Evolutionary conservation across 2,329 filamentous ascomycete genomes (phyloP), one percentile per base, ranked within the genome.

Genomic region (Alternaria atra): DNA sequence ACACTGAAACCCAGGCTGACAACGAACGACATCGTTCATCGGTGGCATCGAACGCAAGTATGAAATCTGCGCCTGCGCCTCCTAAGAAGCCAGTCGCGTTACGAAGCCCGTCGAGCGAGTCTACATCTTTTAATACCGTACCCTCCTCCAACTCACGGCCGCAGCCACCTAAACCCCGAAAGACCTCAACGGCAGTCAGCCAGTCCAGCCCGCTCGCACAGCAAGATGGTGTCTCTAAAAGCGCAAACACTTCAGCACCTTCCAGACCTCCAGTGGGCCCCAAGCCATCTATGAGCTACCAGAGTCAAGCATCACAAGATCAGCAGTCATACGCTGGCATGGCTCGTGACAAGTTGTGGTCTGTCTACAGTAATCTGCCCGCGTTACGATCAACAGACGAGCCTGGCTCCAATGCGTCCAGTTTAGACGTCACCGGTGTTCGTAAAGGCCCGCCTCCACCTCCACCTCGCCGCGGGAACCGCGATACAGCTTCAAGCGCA

Each of bases 361-460:
- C 77, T 5, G 79, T 75, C 6, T 81, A 81, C 72, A 80, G 77
- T 55, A 69, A 70, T 50, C 69, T 81, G 5, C 79, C 80, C 8
- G 72, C 78, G 4, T 64, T 75, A 32, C 72, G 71, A 15, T 68
- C 75, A 8, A 69, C 69, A 39, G 66, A 68, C 50, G 65, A 50
- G 32, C 48, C 52, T 9, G 50, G 61, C 9, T 52, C 64, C 20
- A 56, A 66, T 27, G 54, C 52, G n/a, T 61, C 58, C 7, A 58
- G 37, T 52, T 27, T 65, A 6, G 63, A 70, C 32, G 50, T 61
- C 42, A 43, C 48, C n/a, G 34, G 57, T 35, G 55, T 61, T 30
- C 60, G 57, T 54, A 51, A 63, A 32, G 64, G 74, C 1, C 76
- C 78, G 3, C 76, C 77, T 5, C 76, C 77, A 1, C 77, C 77